A percentile compares a stretch with the other conserved stretches of the same genome.
Evolutionary conservation across 1,284 basidiomycete genomes (phyloP).

Genomic region (Trichosporon inkin): DNA sequence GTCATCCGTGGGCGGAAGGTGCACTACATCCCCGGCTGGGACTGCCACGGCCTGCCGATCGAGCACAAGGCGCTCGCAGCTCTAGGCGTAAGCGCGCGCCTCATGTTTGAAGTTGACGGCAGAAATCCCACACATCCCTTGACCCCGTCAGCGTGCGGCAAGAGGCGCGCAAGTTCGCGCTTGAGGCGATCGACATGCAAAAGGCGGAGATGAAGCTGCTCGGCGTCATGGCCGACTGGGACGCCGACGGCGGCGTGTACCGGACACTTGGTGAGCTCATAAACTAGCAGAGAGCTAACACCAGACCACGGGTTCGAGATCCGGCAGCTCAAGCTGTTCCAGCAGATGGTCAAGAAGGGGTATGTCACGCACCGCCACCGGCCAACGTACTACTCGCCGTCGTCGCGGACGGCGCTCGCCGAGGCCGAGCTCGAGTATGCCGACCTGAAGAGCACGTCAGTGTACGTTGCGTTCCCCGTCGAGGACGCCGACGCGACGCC

Average conservation of each 20-base stretch:
- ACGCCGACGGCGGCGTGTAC: slow-evolving; percentile 66
- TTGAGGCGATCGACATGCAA: slow-evolving; percentile 71
- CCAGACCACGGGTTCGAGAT: slow-evolving; percentile 82
- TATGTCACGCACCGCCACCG: slow-evolving; percentile 76
- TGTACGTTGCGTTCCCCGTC: slow-evolving; percentile 76
- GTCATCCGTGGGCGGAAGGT: slow-evolving; percentile 73
- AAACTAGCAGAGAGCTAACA: neutral
- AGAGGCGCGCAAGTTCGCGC: slow-evolving; percentile 70
- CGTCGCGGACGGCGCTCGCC: slow-evolving; percentile 86
- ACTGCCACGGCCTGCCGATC: slow-evolving; percentile 96
- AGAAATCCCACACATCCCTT: slow-evolving; percentile 53
- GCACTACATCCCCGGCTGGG: slow-evolving; percentile 93
- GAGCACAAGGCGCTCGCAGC: slow-evolving; percentile 83
- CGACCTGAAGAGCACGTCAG: slow-evolving; percentile 82
- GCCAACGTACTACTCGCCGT: slow-evolving; percentile 94
- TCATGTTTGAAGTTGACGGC: neutral
- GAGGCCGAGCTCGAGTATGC: slow-evolving; percentile 92
- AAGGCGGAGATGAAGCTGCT: slow-evolving; percentile 74
- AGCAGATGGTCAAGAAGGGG: slow-evolving; percentile 77
- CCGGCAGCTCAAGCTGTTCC: slow-evolving; percentile 80
- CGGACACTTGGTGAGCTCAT: slow-evolving; percentile 67
- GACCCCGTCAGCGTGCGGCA: slow-evolving; percentile 63
- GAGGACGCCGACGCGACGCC: slow-evolving; percentile 36
- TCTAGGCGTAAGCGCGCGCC: slow-evolving; percentile 57
- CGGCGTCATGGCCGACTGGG: slow-evolving; percentile 93